Base-by-base conservation (phyloP, 1,284 basidiomycete species). In the Cerioporus squamosus region DNA sequence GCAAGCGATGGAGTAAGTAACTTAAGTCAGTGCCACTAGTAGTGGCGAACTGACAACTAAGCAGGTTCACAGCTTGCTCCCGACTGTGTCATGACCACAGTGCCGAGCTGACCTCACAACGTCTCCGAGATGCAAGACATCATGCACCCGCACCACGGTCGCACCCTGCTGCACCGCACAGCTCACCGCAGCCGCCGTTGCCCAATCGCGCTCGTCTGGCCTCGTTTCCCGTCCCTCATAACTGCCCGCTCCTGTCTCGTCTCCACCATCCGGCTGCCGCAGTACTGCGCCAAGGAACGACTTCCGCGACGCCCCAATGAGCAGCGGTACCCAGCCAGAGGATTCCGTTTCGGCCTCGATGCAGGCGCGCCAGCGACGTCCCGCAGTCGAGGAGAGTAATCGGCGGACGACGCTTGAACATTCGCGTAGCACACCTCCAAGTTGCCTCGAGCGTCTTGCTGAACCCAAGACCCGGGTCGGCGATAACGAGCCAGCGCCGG, bases 401-500 rank as follows among this genome's bases (percentile, higher is more conserved):
- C 74, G 0, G 75, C 78, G 0, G n/a, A 83, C 83, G 33, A 93
- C 70, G 18, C 71, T 67, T 0, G 75, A 66, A 2, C 88, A 79
- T 38, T 82, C 67, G 7, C 86, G 79, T 49, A 97, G 73, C 5
- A n/a, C n/a, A 97, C 70, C 57, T 81, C 79, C 23, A 97, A 66
- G 73, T 97, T 97, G 3, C 85, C 20, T 87, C 79, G 1, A 88
- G 73, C 0, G 87, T 84, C 75, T 99, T 99, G 70, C 96, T 97
- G 72, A 98, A 99, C 6, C 97, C 97, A 51, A 99, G 79, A 0
- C 97, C 97, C 0, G 97, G 95, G 75, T 98, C 97, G 14, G 93
- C 81, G 51, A 98, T 83, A 56, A 98, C 87, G 64, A 94, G 84
- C 97, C 97, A 99, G 31, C 94, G 75, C 53, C 92, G 81, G 5